Evolutionary conservation across 2,329 filamentous ascomycete genomes (phyloP).

Genomic region (Phoma herbarum): DNA sequence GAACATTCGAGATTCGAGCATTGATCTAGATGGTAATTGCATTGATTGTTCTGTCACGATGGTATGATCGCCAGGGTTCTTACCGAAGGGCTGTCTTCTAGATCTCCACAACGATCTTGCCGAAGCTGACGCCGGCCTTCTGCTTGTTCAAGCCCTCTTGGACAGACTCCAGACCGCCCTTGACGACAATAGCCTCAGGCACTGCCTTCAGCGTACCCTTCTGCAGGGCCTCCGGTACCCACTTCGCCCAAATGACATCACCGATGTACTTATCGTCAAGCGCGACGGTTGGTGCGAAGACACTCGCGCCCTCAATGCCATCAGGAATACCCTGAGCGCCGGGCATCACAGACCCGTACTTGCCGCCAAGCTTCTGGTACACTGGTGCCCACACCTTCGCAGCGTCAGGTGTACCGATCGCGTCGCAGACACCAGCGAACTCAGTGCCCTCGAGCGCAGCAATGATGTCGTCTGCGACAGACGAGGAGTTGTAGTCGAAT

Average conservation of each 20-base stretch:
- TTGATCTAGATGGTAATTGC: background rate
- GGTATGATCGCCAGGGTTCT: background rate
- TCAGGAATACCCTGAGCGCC: slow-evolving; percentile 32
- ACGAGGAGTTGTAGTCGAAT: slow-evolving; percentile 46
- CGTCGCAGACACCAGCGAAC: slow-evolving; percentile 56
- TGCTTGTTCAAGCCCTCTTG: slow-evolving; percentile 41
- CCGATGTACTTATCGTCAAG: slow-evolving; percentile 38
- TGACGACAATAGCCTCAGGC: slow-evolving; percentile 42
- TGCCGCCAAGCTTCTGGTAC: slow-evolving; percentile 42
- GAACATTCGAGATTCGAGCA: background rate
- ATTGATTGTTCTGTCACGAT: background rate
- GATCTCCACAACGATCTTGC: slow-evolving; percentile 45
- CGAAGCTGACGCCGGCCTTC: slow-evolving; percentile 46
- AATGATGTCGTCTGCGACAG: slow-evolving; percentile 51
- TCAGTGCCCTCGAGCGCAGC: slow-evolving; percentile 53
- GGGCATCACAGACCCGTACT: slow-evolving; percentile 40
- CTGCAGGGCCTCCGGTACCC: slow-evolving; percentile 44
- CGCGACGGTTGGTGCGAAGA: slow-evolving; percentile 36
- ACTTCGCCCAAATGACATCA: slow-evolving; percentile 47
- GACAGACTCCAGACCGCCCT: slow-evolving; percentile 39
- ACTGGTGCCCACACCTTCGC: slow-evolving; percentile 38
- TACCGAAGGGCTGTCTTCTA: slow-evolving; percentile 6
- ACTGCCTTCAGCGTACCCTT: slow-evolving; percentile 43
- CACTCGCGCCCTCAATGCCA: slow-evolving; percentile 35
- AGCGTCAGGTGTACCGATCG: slow-evolving; percentile 39